Base-by-base conservation (phyloP, 2,329 filamentous ascomycete genomes). In the Penicillium oxalicum region DNA sequence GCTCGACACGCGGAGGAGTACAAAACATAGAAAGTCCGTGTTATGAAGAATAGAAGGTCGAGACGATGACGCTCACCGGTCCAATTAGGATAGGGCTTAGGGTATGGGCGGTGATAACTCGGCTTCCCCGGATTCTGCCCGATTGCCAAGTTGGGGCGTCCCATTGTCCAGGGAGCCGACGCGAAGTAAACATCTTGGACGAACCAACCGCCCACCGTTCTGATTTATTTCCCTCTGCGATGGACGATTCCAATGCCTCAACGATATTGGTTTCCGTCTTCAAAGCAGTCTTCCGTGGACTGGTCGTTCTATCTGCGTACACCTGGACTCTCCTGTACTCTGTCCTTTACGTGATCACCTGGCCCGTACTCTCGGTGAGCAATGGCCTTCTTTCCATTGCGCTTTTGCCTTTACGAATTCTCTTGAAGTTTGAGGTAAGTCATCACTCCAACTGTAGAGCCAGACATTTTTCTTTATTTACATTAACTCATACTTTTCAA, bases 341-440 rank as follows among this genome's bases (percentile, higher is more conserved):
- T 56, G 18, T 44, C 7, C 42, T 44, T 12, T 44, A 44, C 45
- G 40, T 53, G 46, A 57, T 70, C n/a, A 44, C 77, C 29, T 53
- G 67, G 25, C 60, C 71, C 46, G 50, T 78, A 9, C 60, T 73
- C 2, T 44, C 34, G 12, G 24, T 44, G 4, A 32, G 42, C 42
- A 29, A 27, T 37, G 33, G 33, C 11, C 32, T 44, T 8, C 42
- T 66, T 72, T 5, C 76, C 77, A 3, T 65, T 82, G 40, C 69
- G 76, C 56, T 67, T 76, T 56, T 61, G 82, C 80, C 80, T 2
- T 70, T 80, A 42, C 69, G 62, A 32, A 50, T 81, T 34, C 59
- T 82, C 11, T 70, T 72, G 4, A 76, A 71, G 57, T 74, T 83
- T 48, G 78, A 84, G 75, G 81, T 82, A 70, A 47, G 51, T 40